These are phyloP conservation scores for Lepidopterella palustris DNA, from an alignment of 495 filamentous ascomycete species.

Conservation along the genomic window DNA sequence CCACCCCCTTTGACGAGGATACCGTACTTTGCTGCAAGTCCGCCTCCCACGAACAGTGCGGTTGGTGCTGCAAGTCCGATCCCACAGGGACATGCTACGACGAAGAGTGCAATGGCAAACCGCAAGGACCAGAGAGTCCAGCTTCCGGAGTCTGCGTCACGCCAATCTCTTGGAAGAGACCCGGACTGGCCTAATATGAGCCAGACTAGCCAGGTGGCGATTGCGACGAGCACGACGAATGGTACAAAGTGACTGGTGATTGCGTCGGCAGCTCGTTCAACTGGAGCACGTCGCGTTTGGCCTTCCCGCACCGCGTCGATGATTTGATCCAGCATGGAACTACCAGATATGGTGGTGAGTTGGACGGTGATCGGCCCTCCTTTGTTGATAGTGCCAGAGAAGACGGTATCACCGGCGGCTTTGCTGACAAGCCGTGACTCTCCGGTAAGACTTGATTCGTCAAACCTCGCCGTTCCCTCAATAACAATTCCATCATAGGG, in stretches of 20 bases:
- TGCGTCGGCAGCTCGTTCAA: conserved; percentile 77
- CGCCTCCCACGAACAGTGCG: conserved; percentile 85
- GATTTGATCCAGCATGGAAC: conserved; percentile 89
- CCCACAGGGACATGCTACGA: conserved; percentile 91
- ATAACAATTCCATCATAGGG: conserved; percentile 74
- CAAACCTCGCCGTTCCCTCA: conserved; percentile 61
- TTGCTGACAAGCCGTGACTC: conserved; percentile 78
- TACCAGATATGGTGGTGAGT: conserved; percentile 63
- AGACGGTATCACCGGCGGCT: conserved; percentile 62
- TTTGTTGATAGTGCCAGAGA: conserved; percentile 80
- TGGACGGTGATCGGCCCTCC: conserved; percentile 61
- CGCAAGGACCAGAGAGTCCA: conserved; percentile 85
- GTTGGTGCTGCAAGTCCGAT: conserved; percentile 89
- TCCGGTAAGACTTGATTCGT: conserved; percentile 86
- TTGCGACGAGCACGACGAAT: conserved; percentile 69
- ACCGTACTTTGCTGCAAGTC: conserved; percentile 78
- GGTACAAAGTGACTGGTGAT: conserved; percentile 89
- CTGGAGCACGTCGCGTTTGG: conserved; percentile 77
- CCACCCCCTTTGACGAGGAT: conserved; percentile 94
- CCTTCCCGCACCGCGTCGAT: conserved; percentile 86
- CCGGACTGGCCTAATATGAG: conserved; percentile 67
- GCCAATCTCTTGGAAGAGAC: conserved; percentile 56
- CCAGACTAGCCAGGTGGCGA: conserved; percentile 81
- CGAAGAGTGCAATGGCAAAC: conserved; percentile 92
- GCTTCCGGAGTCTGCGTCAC: conserved; percentile 60